A percentile compares a stretch with the other conserved stretches of the same genome.
Evolutionary conservation across 805 yeast species (phyloP).

Genomic region (Saccharomycopsis javanensis): DNA sequence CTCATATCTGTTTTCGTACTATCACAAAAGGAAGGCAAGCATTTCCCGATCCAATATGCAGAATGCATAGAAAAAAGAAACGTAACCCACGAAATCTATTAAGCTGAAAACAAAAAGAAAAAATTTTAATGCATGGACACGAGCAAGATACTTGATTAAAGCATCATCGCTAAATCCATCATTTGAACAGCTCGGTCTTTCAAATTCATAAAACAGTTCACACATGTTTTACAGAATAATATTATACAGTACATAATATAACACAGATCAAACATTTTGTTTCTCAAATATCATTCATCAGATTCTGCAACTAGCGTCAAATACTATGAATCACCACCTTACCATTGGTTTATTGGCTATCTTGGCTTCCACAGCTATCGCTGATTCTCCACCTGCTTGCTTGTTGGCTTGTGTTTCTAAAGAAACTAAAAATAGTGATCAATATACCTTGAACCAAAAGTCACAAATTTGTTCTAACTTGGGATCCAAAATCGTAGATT

Average conservation of each 20-base stretch:
- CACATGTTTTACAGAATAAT: too few species aligned
- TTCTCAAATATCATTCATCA: background rate
- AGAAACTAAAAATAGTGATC: constrained; percentile 36
- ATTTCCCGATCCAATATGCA: background rate
- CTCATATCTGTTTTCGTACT: too few species aligned
- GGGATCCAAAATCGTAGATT: constrained; percentile 41
- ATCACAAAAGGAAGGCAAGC: background rate
- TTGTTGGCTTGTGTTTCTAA: constrained; percentile 77
- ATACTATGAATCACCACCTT: background rate
- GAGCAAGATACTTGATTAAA: background rate
- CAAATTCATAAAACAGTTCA: too few species aligned
- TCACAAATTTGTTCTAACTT: constrained; percentile 40
- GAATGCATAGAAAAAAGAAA: too few species aligned
- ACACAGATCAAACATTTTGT: background rate
- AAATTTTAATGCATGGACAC: background rate
- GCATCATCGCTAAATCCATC: background rate
- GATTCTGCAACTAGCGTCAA: background rate
- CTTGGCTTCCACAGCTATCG: constrained; percentile 19
- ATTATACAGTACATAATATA: too few species aligned
- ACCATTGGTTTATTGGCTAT: background rate
- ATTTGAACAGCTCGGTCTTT: background rate
- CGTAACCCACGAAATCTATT: too few species aligned
- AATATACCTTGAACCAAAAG: constrained; percentile 15
- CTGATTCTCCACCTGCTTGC: constrained; percentile 86
- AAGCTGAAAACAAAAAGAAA: too few species aligned